A percentile compares a stretch with the other conserved stretches of the same genome.
These are phyloP conservation scores for Cicer arietinum DNA, from an alignment of 306 rosid species.

Conservation along the genomic window DNA sequence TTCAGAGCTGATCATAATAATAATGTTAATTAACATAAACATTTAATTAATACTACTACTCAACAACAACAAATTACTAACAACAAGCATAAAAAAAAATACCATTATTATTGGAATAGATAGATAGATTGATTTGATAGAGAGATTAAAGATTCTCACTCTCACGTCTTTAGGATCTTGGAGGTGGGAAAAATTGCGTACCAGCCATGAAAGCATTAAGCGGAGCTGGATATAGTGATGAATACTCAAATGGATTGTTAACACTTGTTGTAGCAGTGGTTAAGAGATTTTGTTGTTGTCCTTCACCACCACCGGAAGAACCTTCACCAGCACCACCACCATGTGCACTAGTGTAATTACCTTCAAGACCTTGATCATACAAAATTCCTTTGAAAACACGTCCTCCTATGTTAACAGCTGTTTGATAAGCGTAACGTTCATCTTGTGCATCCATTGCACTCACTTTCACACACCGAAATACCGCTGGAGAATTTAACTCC, in stretches of 20 bases:
- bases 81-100: too few relatives aligned
- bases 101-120: neutral
- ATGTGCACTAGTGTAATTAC: slow-evolving; percentile 50
- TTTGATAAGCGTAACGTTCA: slow-evolving; percentile 92
- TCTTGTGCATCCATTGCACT: slow-evolving; percentile 83
- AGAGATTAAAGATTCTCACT: neutral
- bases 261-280: slow-evolving; percentile 40
- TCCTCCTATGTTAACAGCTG: slow-evolving; percentile 94
- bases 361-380: slow-evolving; percentile 81
- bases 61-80: too few relatives aligned
- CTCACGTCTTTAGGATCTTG: slow-evolving; percentile 62
- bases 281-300: slow-evolving; percentile 64
- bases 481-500: slow-evolving; percentile 82
- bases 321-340: slow-evolving; percentile 54
- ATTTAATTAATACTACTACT: slow-evolving; percentile 17
- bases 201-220: slow-evolving; percentile 94
- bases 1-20: too few relatives aligned
- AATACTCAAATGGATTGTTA: slow-evolving; percentile 58
- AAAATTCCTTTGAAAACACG: slow-evolving; percentile 94
- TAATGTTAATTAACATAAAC: neutral
- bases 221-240: slow-evolving; percentile 78
- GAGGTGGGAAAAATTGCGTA: slow-evolving; percentile 98
- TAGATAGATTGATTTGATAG: neutral
- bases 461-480: slow-evolving; percentile 87
- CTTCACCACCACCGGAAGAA: slow-evolving; percentile 59